Evolutionary conservation across 768 basidiomycete species (phyloP), one percentile per base, ranked within the genome.

Genomic region (Polyporus arcularius): DNA sequence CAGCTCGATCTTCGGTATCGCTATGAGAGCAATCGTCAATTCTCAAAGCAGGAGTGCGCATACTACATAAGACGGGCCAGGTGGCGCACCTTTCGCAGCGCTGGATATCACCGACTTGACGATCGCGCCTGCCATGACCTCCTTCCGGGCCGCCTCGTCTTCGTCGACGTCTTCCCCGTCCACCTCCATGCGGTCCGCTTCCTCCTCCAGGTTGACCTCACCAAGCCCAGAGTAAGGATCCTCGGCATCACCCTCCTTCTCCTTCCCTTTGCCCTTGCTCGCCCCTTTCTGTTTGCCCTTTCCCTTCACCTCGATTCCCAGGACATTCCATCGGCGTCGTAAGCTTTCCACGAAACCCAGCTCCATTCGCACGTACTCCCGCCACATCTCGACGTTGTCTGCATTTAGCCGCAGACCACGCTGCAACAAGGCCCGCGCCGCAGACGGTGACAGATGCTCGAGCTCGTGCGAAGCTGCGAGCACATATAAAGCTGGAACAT

Each of bases 301-400:
- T 15, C 55, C 55, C 46, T 64, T 57, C 28, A 65, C 47, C 16
- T 68, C 61, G 53, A 96, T 87, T 8, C 94, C 94, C 18, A 96
- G 78, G 8, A 92, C 78, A 47, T 79, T 85, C 93, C 92, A 94
- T 53, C 94, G 80, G 64, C 90, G 77, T 41, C 90, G 78, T 50
- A 96, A 75, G 14, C 83, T 84, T 76, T 96, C 94, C 8, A 93
- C 78, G 72, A 92, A 96, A 2, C 87, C 86, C 4, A 96, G 75
- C 72, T 98, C 95, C 85, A 97, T 92, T 70, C 87, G 87, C 64
- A 94, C 85, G 70, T 95, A 96, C 73, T 96, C 94, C 21, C 80
- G 79, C 95, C 95, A 98, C 73, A 98, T 78, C 58, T 88, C 86
- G 35, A 82, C 72, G 63, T 85, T 90, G 54, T 88, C 84, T 12